Conservation (phyloP, 2,329 filamentous ascomycete genomes). For the Cladophialophora immunda region DNA sequence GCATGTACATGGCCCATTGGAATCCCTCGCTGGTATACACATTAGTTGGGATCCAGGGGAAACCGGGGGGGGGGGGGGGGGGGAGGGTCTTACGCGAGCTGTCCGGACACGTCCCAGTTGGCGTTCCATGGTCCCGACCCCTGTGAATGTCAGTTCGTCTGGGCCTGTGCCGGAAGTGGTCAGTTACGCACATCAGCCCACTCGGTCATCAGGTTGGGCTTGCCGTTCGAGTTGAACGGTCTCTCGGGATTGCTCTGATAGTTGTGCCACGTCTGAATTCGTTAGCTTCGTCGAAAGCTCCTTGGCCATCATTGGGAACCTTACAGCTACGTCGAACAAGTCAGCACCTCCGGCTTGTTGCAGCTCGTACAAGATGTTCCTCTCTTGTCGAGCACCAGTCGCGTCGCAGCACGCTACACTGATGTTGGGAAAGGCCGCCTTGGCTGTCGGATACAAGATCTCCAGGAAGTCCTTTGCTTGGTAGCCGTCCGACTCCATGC, state of each 20-base stretch:
- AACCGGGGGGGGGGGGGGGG: constrained; percentile 57
- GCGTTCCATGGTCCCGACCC: constrained; percentile 63
- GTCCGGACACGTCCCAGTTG: constrained; percentile 39
- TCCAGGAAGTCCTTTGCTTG: constrained; percentile 63
- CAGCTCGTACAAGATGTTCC: constrained; percentile 50
- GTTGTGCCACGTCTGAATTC: constrained; percentile 50
- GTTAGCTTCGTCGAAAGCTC: constrained; percentile 46
- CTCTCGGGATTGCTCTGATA: constrained; percentile 30
- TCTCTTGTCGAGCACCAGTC: constrained; percentile 53
- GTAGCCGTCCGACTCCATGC: constrained; percentile 57
- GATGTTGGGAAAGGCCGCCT: constrained; percentile 48
- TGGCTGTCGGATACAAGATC: constrained; percentile 53
- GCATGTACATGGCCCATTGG: constrained; percentile 65
- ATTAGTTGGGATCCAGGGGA: constrained; percentile 53
- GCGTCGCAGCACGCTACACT: constrained; percentile 57
- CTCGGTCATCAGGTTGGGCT: constrained; percentile 27
- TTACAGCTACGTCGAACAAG: constrained; percentile 53
- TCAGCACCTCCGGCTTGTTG: constrained; percentile 49
- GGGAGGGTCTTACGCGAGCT: constrained; percentile 43
- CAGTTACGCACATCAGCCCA: constrained; percentile 23
- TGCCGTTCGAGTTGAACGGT: constrained; percentile 25
- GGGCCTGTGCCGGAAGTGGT: constrained; percentile 49
- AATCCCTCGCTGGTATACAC: constrained; percentile 61
- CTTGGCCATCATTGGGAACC: constrained; percentile 54
- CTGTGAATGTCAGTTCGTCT: constrained; percentile 43